Conservation (phyloP, 2,329 filamentous ascomycete species). For the Lecanicillium sp. region DNA sequence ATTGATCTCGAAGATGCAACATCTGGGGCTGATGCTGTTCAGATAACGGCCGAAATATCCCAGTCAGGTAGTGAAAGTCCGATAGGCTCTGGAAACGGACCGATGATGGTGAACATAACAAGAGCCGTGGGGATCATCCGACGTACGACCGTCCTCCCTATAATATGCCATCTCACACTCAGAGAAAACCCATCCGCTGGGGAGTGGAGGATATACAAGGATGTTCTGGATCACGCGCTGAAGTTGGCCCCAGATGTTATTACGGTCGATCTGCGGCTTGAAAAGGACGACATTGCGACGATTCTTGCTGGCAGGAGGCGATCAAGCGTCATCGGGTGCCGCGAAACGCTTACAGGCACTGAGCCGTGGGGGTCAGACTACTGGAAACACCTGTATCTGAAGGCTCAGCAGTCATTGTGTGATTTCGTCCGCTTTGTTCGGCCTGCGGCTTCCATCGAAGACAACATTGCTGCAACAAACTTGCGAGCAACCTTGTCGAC, state of each 20-base stretch:
- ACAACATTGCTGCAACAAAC: conserved; percentile 53
- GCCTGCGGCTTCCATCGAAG: conserved; percentile 46
- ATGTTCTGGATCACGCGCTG: conserved; percentile 51
- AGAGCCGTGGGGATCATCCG: conserved; percentile 31
- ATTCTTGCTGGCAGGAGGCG: conserved; percentile 43
- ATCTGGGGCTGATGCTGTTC: conserved; percentile 3
- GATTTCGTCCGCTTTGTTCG: conserved; percentile 55
- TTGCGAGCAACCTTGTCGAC: conserved; percentile 43
- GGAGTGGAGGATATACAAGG: conserved; percentile 35
- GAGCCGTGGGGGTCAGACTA: conserved; percentile 48
- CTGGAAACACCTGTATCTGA: conserved; percentile 50
- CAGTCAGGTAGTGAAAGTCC: neutral
- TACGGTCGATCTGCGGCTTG: conserved; percentile 53
- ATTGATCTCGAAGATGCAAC: conserved; percentile 31
- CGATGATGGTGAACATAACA: neutral
- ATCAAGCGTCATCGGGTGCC: conserved; percentile 55
- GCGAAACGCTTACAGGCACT: conserved; percentile 30
- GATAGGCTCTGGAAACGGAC: too few species aligned
- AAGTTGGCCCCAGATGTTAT: conserved; percentile 56
- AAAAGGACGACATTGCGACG: conserved; percentile 39
- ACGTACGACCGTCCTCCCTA: conserved; percentile 48
- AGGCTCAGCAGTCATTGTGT: conserved; percentile 49
- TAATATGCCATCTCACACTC: conserved; percentile 39
- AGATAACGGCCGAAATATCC: neutral
- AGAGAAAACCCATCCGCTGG: conserved; percentile 10